Evolutionary conservation across 83 land plant species (phyloP), one percentile per base, ranked within the genome.

Genomic region (Picea abies): DNA sequence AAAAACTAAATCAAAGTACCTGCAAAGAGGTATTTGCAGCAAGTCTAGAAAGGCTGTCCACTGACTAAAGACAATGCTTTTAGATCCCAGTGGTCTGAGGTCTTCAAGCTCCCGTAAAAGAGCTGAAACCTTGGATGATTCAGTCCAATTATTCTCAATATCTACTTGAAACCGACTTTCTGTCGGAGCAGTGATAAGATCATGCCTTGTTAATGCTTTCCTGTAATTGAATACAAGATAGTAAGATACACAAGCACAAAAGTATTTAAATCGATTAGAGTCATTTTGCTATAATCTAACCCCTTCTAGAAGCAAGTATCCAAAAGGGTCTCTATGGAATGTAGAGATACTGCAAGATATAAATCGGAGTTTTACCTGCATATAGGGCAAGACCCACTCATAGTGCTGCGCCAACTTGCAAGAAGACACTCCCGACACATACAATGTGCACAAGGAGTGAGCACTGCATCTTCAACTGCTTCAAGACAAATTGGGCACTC

Each of bases 401-500:
- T 44, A 35, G 90, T 78, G 52, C 83, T 84, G 64, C 85, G 69
- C 99, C 99, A 96, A 83, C 94, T 92, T 56, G 92, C 80, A 76
- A 92, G 85, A 12, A 96, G 92, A 84, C 99, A 96, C 64, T 96
- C 99, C 23, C 99, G 91, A 79, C 98, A 96, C 93, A 96, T 92
- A 84, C 88, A 72, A 79, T 96, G 99, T 60, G 98, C 96, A 91
- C 96, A 96, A 52, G 56, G 56, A 19, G 99, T 97, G 62, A 97
- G 87, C 17, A 96, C 97, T 62, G 96, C 97, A 90, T 97, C 99
- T 86, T 96, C 99, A 81, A 87, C 92, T 62, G 95, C 92, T 83
- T 97, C 99, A 77, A 97, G 91, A 81, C 99, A 97, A 65, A 97
- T 96, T 12, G 99, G 99, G 65, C 99, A 97, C 70, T 97, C 99